Conservation (phyloP, 768 basidiomycete genomes). For the Crepidotus variabilis region DNA sequence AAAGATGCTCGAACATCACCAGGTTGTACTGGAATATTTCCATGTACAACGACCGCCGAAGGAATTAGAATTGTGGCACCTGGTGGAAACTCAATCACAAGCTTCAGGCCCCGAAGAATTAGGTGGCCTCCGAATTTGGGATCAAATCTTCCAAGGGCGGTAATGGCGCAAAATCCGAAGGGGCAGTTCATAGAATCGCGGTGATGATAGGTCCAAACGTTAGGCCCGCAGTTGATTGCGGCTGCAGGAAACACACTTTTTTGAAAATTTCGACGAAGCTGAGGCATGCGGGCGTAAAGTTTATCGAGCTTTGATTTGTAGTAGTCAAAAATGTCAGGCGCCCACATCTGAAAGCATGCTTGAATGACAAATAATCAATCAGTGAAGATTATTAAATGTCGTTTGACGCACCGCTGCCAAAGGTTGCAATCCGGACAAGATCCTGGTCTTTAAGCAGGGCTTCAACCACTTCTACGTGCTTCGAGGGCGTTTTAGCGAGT, state of each 20-base stretch:
- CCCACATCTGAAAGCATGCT: background rate
- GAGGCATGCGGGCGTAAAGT: background rate
- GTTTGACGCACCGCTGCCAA: background rate
- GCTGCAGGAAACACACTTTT: background rate
- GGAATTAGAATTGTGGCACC: slow-evolving; percentile 2
- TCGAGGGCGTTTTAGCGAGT: background rate
- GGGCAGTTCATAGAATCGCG: background rate
- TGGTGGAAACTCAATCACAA: background rate
- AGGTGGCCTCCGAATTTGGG: background rate
- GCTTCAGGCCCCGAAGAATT: background rate
- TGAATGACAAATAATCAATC: background rate
- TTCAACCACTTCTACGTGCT: background rate
- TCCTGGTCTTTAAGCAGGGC: background rate
- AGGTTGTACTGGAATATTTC: slow-evolving; percentile 10
- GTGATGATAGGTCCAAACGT: background rate
- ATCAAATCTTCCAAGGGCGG: background rate
- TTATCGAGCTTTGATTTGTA: background rate
- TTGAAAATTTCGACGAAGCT: background rate
- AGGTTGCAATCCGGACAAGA: background rate
- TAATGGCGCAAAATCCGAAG: background rate
- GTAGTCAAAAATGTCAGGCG: background rate
- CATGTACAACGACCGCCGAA: slow-evolving; percentile 16
- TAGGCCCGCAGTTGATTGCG: background rate
- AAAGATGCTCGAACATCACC: slow-evolving; percentile 17
- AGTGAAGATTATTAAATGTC: background rate